Evolutionary conservation across 2,329 filamentous ascomycete genomes (phyloP).

Genomic region (Cladorrhinum sp.): DNA sequence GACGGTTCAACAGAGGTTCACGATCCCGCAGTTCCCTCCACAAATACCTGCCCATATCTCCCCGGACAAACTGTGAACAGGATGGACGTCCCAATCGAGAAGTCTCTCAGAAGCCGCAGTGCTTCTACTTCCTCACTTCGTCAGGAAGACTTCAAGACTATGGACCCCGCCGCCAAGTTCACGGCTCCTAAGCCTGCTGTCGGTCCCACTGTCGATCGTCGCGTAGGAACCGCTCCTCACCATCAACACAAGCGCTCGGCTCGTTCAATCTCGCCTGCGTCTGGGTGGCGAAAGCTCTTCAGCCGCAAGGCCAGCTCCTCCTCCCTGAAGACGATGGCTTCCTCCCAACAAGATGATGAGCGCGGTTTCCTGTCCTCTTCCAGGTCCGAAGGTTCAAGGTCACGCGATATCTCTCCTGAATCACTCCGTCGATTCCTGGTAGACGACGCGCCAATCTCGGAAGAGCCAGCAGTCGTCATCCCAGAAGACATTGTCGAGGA

Average conservation of each 20-base stretch:
- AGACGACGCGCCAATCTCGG: conserved; percentile 40
- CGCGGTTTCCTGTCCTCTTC: conserved; percentile 26
- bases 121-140: conserved; percentile 62
- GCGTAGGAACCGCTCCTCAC: conserved; percentile 33
- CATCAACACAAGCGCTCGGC: conserved; percentile 38
- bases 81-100: conserved; percentile 74
- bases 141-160: conserved; percentile 63
- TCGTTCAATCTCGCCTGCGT: conserved; percentile 48
- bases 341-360: conserved; percentile 33
- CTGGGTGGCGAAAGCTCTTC: conserved; percentile 53
- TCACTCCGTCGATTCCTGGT: conserved; percentile 51
- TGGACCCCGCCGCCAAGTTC: conserved; percentile 76
- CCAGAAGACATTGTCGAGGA: conserved; percentile 49
- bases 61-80: conserved; percentile 87
- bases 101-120: conserved; percentile 57
- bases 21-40: conserved; percentile 69
- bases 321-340: conserved; percentile 24
- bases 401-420: conserved; percentile 55
- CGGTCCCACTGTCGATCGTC: conserved; percentile 42
- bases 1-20: conserved; percentile 74
- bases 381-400: conserved; percentile 42
- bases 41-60: conserved; percentile 77
- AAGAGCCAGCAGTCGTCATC: conserved; percentile 38
- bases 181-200: conserved; percentile 62
- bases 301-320: conserved; percentile 39